Evolutionary conservation across 108 stramenopile genomes (phyloP).

Genomic region (Cyclotella sp.): DNA sequence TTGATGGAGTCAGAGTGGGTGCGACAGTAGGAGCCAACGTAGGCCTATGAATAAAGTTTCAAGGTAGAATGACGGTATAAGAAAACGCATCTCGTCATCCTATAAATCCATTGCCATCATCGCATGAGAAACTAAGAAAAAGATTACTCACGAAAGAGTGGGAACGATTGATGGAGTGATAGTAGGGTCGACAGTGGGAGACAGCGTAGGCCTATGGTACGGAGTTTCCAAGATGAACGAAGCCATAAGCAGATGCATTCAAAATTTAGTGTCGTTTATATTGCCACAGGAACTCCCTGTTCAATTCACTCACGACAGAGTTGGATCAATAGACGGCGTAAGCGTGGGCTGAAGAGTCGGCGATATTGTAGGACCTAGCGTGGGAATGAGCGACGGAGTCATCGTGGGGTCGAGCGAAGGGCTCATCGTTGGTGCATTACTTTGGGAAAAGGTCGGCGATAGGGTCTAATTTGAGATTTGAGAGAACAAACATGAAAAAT

Average conservation of each 20-base stretch:
- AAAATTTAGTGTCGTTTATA: no score
- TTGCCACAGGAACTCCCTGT: no score
- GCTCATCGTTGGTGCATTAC: no score
- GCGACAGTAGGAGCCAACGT: neutral
- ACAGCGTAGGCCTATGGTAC: neutral
- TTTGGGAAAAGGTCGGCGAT: no score
- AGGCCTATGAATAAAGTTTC: neutral
- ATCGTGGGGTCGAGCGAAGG: no score
- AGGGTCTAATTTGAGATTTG: no score
- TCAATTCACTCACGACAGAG: neutral
- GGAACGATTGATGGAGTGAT: neutral
- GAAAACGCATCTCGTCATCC: neutral
- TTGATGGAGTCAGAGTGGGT: neutral
- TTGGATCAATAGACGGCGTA: neutral
- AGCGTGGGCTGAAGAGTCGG: neutral
- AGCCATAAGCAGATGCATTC: no score
- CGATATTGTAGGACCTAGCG: neutral
- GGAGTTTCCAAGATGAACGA: no score
- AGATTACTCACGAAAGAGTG: neutral
- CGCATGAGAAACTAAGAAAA: no score
- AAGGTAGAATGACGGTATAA: neutral
- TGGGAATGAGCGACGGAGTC: no score
- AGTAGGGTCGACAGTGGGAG: neutral
- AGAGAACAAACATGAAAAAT: no score
- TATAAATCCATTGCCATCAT: neutral